Evolutionary conservation across 225 moss, liverwort and hornwort genomes (phyloP).

Genomic region (Lunularia cruciata): DNA sequence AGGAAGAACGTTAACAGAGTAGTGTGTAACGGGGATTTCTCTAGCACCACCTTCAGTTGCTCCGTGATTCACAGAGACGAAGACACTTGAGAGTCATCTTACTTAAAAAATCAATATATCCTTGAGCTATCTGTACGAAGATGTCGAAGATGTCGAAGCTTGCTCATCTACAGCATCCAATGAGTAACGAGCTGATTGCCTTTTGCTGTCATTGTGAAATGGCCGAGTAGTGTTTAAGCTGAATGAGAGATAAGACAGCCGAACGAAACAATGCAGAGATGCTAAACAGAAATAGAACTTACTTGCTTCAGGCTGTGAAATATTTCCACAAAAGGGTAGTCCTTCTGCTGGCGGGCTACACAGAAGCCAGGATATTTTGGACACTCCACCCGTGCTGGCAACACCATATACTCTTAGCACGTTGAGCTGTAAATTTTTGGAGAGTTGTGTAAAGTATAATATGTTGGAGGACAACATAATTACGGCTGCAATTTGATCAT

Average conservation of each 20-base stretch:
- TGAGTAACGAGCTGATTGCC: too few relatives aligned
- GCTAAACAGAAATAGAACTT: background rate
- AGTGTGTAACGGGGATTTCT: slow-evolving; percentile 66
- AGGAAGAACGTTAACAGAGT: slow-evolving; percentile 78
- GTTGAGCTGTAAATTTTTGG: too few relatives aligned
- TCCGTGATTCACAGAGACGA: slow-evolving; percentile 34
- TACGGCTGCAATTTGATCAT: too few relatives aligned
- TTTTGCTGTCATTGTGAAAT: too few relatives aligned
- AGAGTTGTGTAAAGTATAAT: too few relatives aligned
- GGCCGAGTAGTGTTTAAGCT: too few relatives aligned
- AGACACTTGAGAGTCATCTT: too few relatives aligned
- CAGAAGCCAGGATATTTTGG: slow-evolving; percentile 95
- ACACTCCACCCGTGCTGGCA: slow-evolving; percentile 69
- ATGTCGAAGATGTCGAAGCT: background rate
- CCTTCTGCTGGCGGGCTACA: slow-evolving; percentile 85
- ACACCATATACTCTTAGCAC: slow-evolving; percentile 14
- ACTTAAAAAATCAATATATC: too few relatives aligned
- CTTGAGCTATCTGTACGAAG: too few relatives aligned
- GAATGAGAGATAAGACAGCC: too few relatives aligned
- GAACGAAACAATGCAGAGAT: background rate
- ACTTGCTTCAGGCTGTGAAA: slow-evolving; percentile 62
- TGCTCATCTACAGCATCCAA: background rate
- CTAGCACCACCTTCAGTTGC: slow-evolving; percentile 52
- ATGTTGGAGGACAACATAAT: too few relatives aligned
- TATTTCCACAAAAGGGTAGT: slow-evolving; percentile 86